These are phyloP conservation scores for Pulveroboletus sp. DNA, from an alignment of 768 basidiomycete species.

Conservation along the genomic window DNA sequence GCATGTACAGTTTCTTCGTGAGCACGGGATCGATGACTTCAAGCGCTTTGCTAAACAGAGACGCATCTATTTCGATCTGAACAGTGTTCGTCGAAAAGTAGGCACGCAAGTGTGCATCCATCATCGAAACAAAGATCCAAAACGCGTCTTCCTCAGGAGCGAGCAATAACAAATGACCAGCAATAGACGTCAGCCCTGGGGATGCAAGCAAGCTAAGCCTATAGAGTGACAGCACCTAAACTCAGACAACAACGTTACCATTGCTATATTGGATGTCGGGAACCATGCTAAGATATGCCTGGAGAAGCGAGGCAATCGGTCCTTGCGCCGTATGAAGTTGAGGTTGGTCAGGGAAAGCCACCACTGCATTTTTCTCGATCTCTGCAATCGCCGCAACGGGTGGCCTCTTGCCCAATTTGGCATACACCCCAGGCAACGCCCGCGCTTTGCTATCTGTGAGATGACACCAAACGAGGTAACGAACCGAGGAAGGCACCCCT, in stretches of 20 bases:
- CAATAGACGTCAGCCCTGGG: conserved; percentile 62
- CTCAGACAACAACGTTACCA: conserved; percentile 38
- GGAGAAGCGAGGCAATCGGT: conserved; percentile 52
- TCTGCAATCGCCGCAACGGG: conserved; percentile 44
- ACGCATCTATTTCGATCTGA: conserved; percentile 74
- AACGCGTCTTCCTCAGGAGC: conserved; percentile 87
- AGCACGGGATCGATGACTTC: conserved; percentile 54
- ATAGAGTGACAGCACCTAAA: not conserved
- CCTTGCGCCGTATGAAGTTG: conserved; percentile 55
- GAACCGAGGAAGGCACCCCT: conserved; percentile 78
- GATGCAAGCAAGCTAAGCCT: not conserved
- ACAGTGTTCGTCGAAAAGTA: conserved; percentile 60
- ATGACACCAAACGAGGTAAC: conserved; percentile 82
- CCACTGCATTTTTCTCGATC: conserved; percentile 56
- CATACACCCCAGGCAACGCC: conserved; percentile 63
- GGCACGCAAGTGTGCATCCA: conserved; percentile 77
- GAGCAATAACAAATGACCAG: conserved; percentile 66
- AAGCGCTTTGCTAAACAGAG: conserved; percentile 65
- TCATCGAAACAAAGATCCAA: conserved; percentile 84
- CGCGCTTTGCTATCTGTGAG: conserved; percentile 73
- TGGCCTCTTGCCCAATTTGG: conserved; percentile 53
- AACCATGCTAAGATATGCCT: conserved; percentile 81
- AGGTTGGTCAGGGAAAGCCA: conserved; percentile 52
- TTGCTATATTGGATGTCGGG: conserved; percentile 68
- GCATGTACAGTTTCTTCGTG: conserved; percentile 64